Conservation (phyloP, 768 basidiomycete species). For the Mycena floridula region DNA sequence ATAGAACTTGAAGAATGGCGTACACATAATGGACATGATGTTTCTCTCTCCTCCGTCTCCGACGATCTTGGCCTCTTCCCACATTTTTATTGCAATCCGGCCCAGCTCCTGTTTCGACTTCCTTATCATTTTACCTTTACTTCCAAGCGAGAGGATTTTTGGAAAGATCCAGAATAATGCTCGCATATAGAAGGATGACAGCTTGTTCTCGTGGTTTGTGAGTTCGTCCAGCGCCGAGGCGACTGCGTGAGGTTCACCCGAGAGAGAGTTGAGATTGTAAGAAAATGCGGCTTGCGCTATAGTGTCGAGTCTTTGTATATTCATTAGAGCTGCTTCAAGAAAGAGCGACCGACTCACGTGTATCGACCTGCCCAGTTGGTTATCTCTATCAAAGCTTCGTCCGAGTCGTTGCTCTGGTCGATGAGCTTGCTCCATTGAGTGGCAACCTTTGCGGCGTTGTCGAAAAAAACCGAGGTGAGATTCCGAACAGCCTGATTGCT, state of each 20-base stretch:
- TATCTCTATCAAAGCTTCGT: slow-evolving; percentile 44
- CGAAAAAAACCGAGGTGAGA: slow-evolving; percentile 45
- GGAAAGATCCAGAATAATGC: slow-evolving; percentile 59
- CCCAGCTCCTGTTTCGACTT: slow-evolving; percentile 49
- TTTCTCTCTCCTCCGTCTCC: slow-evolving; percentile 39
- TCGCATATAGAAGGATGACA: slow-evolving; percentile 58
- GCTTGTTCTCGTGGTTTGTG: slow-evolving; percentile 54
- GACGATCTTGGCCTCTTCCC: slow-evolving; percentile 44
- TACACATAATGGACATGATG: slow-evolving; percentile 52
- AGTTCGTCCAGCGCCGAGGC: slow-evolving; percentile 50
- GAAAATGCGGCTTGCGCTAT: slow-evolving; percentile 58
- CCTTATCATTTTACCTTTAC: slow-evolving; percentile 54
- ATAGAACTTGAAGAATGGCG: slow-evolving; percentile 12
- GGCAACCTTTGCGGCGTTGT: slow-evolving; percentile 48
- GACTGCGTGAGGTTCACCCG: slow-evolving; percentile 39
- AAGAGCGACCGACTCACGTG: slow-evolving; percentile 33
- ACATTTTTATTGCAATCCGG: slow-evolving; percentile 42
- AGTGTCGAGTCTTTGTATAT: slow-evolving; percentile 38
- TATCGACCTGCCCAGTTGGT: slow-evolving; percentile 57
- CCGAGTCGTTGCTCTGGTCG: slow-evolving; percentile 30
- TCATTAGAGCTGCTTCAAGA: neutral
- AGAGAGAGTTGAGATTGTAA: slow-evolving; percentile 54
- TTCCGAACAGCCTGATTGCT: slow-evolving; percentile 50
- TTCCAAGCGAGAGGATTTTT: slow-evolving; percentile 46
- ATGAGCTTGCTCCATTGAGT: slow-evolving; percentile 42